These are phyloP conservation scores for Truncatella angustata DNA, from an alignment of 2,329 filamentous ascomycete genomes.

Conservation along the genomic window DNA sequence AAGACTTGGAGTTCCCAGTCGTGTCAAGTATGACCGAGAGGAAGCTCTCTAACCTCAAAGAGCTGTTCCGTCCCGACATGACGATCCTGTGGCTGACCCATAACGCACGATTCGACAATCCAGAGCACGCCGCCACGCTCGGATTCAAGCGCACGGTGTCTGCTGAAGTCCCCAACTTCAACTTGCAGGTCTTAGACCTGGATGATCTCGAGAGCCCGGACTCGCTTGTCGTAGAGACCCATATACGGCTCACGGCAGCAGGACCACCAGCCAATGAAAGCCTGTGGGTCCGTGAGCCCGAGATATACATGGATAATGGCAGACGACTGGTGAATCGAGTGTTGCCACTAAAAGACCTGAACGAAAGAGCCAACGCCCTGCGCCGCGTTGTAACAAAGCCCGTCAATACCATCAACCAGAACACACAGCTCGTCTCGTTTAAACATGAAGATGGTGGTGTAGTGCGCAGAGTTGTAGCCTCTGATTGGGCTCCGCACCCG, in stretches of 20 bases:
- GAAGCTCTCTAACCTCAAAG: slow-evolving; percentile 24
- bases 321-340: slow-evolving; percentile 35
- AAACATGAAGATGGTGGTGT: slow-evolving; percentile 13
- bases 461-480: slow-evolving; percentile 19
- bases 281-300: slow-evolving; percentile 33
- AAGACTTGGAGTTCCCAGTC: slow-evolving; percentile 34
- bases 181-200: slow-evolving; percentile 26
- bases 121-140: slow-evolving; percentile 25
- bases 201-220: slow-evolving; percentile 13
- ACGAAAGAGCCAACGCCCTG: slow-evolving; percentile 36
- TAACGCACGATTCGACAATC: slow-evolving; percentile 18
- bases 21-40: slow-evolving; percentile 32
- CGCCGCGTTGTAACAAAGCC: slow-evolving; percentile 31
- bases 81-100: slow-evolving; percentile 26
- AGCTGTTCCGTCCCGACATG: slow-evolving; percentile 20
- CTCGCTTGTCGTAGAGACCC: slow-evolving; percentile 16
- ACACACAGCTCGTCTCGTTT: slow-evolving; percentile 25
- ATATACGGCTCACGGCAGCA: slow-evolving; percentile 13
- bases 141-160: slow-evolving; percentile 29
- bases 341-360: slow-evolving; percentile 35
- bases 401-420: slow-evolving; percentile 31
- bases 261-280: background rate
- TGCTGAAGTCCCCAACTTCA: slow-evolving; percentile 26
- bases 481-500: background rate
- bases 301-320: slow-evolving; percentile 35